A percentile compares a stretch with the other conserved stretches of the same genome.
phyloP scores from a whole-genome alignment of 225 moss, liverwort and hornwort genomes.

The Takakia lepidozioides region DNA sequence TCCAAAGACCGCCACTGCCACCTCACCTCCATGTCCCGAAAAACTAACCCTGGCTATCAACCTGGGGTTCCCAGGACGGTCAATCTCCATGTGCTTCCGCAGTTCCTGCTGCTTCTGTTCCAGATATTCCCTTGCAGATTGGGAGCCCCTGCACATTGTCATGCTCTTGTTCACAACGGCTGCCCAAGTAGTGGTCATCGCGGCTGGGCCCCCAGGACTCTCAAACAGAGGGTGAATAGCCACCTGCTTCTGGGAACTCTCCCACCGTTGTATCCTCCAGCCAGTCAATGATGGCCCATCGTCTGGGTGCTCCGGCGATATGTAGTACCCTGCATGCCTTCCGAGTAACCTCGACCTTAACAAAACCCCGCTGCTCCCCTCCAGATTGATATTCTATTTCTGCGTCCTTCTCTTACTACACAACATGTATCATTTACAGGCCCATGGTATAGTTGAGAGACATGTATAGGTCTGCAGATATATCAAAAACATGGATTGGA shows the following conservation, averaged over 20 bases:
- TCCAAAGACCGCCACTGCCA: slow-evolving; percentile 56
- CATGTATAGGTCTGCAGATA: no score
- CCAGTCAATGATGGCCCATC: slow-evolving; percentile 79
- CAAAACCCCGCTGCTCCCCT: no score
- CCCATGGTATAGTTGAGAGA: no score
- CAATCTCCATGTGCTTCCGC: slow-evolving; percentile 10
- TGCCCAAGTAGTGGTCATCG: slow-evolving; percentile 65
- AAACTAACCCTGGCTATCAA: slow-evolving; percentile 57
- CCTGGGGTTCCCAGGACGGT: slow-evolving; percentile 67
- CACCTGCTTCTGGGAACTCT: slow-evolving; percentile 68
- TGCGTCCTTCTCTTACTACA: no score
- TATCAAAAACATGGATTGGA: background rate
- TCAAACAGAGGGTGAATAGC: slow-evolving; percentile 84
- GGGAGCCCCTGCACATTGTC: slow-evolving; percentile 38
- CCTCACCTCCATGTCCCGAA: slow-evolving; percentile 79
- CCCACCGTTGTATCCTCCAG: slow-evolving; percentile 94
- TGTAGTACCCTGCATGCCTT: slow-evolving; percentile 75
- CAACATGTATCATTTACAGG: no score
- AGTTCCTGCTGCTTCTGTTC: slow-evolving; percentile 13
- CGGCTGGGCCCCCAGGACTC: slow-evolving; percentile 39
- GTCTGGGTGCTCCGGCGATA: slow-evolving; percentile 79
- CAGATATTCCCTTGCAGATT: slow-evolving; percentile 11
- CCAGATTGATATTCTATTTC: no score
- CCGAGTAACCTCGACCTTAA: no score
- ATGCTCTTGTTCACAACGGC: slow-evolving; percentile 61